Percentiles rank a stretch among this genome's conserved stretches.
phyloP scores from a whole-genome alignment of 1,284 basidiomycete genomes.

The Malassezia globosa region DNA sequence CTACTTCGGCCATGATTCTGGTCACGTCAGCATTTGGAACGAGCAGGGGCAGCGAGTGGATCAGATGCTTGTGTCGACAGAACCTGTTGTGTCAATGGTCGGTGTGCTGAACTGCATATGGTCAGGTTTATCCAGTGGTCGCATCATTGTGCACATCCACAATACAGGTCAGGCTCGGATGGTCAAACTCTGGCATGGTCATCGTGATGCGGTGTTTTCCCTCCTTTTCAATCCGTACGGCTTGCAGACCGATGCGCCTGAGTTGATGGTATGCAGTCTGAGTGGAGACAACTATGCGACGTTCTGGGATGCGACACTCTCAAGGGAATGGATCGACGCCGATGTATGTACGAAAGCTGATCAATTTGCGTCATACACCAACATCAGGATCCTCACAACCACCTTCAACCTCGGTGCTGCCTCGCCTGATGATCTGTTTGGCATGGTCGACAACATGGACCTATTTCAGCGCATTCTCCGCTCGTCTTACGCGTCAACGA shows the following conservation, averaged over 20 bases:
- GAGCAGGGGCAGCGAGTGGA: slow-evolving; percentile 24
- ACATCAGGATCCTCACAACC: slow-evolving; percentile 67
- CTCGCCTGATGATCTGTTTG: slow-evolving; percentile 60
- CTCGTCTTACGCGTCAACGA: slow-evolving; percentile 21
- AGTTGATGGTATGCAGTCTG: slow-evolving; percentile 64
- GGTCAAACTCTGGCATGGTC: slow-evolving; percentile 80
- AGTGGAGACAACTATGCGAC: slow-evolving; percentile 65
- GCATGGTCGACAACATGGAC: slow-evolving; percentile 31
- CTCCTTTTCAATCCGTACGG: slow-evolving; percentile 52
- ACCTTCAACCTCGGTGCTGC: slow-evolving; percentile 90
- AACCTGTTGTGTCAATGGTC: slow-evolving; percentile 31
- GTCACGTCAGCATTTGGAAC: slow-evolving; percentile 50
- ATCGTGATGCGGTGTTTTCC: slow-evolving; percentile 63
- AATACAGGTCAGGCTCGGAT: slow-evolving; percentile 56
- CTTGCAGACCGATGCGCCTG: slow-evolving; percentile 17
- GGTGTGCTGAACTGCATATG: slow-evolving; percentile 54
- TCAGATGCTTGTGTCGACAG: slow-evolving; percentile 21
- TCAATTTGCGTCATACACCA: slow-evolving; percentile 67
- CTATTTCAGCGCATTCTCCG: slow-evolving; percentile 27
- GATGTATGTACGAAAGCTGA: slow-evolving; percentile 64
- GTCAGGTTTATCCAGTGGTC: slow-evolving; percentile 70
- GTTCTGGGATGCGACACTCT: slow-evolving; percentile 83
- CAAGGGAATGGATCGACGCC: slow-evolving; percentile 72
- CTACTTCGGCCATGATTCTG: slow-evolving; percentile 88
- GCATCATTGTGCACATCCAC: slow-evolving; percentile 73